Conservation (phyloP, 2,329 filamentous ascomycete genomes). For the Penicillium sumatraense region DNA sequence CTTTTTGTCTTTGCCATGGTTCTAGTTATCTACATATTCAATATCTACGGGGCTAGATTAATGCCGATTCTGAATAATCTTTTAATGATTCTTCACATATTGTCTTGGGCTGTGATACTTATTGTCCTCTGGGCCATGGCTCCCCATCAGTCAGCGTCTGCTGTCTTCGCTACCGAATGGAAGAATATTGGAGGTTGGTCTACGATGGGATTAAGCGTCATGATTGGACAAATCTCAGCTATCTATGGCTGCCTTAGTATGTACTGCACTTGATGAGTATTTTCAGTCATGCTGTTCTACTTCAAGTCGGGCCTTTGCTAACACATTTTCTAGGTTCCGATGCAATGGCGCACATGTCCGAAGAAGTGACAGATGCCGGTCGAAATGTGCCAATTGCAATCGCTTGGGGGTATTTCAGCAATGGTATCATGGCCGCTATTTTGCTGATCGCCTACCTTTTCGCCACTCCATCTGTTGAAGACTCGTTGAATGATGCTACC, state of each 20-base stretch:
- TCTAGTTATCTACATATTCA: slow-evolving; percentile 54
- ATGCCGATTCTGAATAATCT: slow-evolving; percentile 43
- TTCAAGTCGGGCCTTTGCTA: not conserved
- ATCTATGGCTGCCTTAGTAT: slow-evolving; percentile 35
- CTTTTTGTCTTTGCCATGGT: slow-evolving; percentile 56
- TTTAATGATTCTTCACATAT: slow-evolving; percentile 42
- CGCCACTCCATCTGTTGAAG: slow-evolving; percentile 31
- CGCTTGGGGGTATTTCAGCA: slow-evolving; percentile 49
- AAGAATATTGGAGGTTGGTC: slow-evolving; percentile 42
- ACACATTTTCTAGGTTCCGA: slow-evolving; percentile 29
- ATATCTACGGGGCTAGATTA: slow-evolving; percentile 44
- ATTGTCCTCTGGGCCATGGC: slow-evolving; percentile 36
- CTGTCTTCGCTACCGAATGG: slow-evolving; percentile 41
- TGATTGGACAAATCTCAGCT: slow-evolving; percentile 42
- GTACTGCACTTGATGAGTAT: not conserved
- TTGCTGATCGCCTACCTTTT: slow-evolving; percentile 51
- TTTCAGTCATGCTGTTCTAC: too few relatives aligned
- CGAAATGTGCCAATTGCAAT: slow-evolving; percentile 51
- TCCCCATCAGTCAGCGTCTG: slow-evolving; percentile 27
- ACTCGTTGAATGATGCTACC: slow-evolving; percentile 45
- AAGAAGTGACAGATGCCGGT: slow-evolving; percentile 53
- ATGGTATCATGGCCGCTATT: slow-evolving; percentile 48
- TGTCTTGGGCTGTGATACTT: slow-evolving; percentile 41
- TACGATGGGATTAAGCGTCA: slow-evolving; percentile 37
- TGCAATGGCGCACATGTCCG: slow-evolving; percentile 43